phyloP scores from a whole-genome alignment of 2,329 filamentous ascomycete species.

The Cadophora malorum region DNA sequence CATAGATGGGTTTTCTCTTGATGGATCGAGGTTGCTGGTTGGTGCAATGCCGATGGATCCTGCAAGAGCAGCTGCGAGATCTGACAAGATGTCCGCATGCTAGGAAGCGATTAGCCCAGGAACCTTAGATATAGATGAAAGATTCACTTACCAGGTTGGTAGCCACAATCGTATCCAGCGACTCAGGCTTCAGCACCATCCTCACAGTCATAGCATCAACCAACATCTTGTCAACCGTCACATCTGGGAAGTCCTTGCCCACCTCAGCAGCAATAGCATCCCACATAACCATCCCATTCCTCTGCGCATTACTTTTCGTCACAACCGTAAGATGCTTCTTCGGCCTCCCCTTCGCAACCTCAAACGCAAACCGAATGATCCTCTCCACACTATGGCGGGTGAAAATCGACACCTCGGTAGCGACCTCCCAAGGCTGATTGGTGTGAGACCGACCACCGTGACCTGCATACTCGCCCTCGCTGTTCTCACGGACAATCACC shows the following conservation, averaged over 20 bases:
- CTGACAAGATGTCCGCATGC: conserved; percentile 71
- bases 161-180: conserved; percentile 67
- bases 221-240: conserved; percentile 67
- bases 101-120: background rate
- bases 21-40: conserved; percentile 71
- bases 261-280: conserved; percentile 65
- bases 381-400: conserved; percentile 64
- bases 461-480: conserved; percentile 59
- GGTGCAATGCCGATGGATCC: conserved; percentile 77
- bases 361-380: conserved; percentile 68
- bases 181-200: conserved; percentile 66
- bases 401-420: conserved; percentile 69
- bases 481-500: conserved; percentile 71
- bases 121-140: background rate
- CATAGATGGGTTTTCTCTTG: conserved; percentile 59
- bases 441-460: conserved; percentile 63
- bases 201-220: conserved; percentile 57
- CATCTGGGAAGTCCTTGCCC: conserved; percentile 63
- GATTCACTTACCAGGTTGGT: conserved; percentile 55
- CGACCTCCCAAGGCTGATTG: conserved; percentile 62
- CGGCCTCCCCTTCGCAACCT: conserved; percentile 57
- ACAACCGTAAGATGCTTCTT: conserved; percentile 66
- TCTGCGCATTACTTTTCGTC: conserved; percentile 70
- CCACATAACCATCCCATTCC: conserved; percentile 73
- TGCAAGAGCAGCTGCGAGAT: conserved; percentile 72